phyloP scores from a whole-genome alignment of 257 asterid genomes.

The Lycium ferocissimum region DNA sequence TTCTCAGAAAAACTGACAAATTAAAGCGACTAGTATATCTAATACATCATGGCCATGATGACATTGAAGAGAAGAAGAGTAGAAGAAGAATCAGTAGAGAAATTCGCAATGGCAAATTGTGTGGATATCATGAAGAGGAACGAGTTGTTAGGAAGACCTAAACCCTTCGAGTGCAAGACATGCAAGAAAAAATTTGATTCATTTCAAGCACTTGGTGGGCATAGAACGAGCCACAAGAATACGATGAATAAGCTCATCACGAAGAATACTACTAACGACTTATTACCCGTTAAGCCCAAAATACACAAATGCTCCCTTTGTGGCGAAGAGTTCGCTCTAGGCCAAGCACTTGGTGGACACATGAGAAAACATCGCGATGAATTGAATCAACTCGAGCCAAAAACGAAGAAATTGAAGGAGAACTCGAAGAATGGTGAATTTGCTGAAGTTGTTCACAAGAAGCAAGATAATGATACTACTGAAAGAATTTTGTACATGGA shows the following conservation, averaged over 20 bases:
- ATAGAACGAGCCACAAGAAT: background rate
- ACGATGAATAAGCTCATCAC: background rate
- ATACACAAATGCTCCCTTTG: background rate
- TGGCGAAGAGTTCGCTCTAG: background rate
- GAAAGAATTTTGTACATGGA: background rate
- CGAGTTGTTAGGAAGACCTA: background rate
- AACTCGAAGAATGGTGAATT: background rate
- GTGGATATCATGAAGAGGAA: background rate
- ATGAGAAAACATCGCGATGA: background rate
- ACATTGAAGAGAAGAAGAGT: background rate
- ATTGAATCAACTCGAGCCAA: background rate
- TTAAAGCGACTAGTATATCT: background rate
- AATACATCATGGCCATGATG: background rate
- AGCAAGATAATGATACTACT: background rate
- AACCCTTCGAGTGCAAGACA: background rate
- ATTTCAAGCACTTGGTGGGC: constrained; percentile 15
- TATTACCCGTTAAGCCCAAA: background rate
- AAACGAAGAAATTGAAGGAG: background rate
- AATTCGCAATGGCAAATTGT: background rate
- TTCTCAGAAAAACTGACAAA: background rate
- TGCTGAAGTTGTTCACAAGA: background rate
- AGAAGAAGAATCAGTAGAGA: background rate
- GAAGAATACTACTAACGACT: background rate
- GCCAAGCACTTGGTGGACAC: background rate
- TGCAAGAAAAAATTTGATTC: constrained; percentile 7